phyloP scores from a whole-genome alignment of 441 rosid genomes.

The Breynia disticha region DNA sequence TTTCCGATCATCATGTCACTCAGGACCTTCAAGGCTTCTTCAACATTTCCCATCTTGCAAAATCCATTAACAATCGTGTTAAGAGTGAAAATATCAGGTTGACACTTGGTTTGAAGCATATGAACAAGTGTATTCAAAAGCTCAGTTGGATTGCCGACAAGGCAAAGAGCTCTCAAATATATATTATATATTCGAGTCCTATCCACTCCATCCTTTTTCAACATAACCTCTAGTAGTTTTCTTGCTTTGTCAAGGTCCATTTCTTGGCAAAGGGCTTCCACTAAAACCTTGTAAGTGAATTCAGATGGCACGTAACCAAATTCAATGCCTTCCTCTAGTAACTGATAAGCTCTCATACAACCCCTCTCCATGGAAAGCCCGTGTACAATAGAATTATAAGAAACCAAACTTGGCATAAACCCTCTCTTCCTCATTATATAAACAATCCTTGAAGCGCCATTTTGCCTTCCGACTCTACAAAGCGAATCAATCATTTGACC shows the following conservation, averaged over 20 bases:
- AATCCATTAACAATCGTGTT: constrained; percentile 68
- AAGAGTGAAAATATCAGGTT: constrained; percentile 67
- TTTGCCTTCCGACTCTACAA: constrained; percentile 45
- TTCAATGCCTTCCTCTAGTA: constrained; percentile 58
- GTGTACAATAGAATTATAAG: constrained; percentile 66
- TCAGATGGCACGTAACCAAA: constrained; percentile 62
- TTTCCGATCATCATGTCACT: constrained; percentile 65
- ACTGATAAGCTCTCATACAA: constrained; percentile 70
- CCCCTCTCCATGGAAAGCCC: constrained; percentile 66
- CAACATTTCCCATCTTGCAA: constrained; percentile 62
- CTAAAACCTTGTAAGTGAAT: constrained; percentile 53
- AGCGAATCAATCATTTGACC: constrained; percentile 68
- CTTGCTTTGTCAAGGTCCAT: constrained; percentile 42
- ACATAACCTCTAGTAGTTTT: constrained; percentile 43
- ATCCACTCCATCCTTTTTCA: constrained; percentile 40
- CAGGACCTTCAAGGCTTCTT: constrained; percentile 59
- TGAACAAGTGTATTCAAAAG: constrained; percentile 52
- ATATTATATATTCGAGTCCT: constrained; percentile 62
- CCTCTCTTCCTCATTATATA: constrained; percentile 63
- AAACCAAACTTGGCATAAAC: constrained; percentile 36
- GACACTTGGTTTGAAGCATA: constrained; percentile 67
- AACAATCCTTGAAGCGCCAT: constrained; percentile 71
- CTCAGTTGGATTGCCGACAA: constrained; percentile 48
- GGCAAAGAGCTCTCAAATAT: constrained; percentile 59
- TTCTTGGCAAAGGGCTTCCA: constrained; percentile 59